Base-by-base conservation (phyloP, 139 green algal species). In the Chlamydomonas sphaeroides region DNA sequence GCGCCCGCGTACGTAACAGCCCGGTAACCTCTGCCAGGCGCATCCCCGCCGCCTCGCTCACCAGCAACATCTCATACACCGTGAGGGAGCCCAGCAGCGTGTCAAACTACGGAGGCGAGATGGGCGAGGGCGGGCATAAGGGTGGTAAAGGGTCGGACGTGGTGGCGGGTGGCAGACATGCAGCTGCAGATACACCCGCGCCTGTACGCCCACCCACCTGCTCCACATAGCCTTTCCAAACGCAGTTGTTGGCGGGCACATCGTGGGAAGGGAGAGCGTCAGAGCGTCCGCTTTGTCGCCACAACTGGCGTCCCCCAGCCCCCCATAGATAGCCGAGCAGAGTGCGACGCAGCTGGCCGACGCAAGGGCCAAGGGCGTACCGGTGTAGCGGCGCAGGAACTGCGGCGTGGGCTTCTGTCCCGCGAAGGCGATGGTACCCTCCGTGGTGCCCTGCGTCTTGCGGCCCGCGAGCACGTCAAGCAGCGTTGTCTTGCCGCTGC, bases 341-440 rank as follows among this genome's bases (percentile, higher is more conserved):
- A n/a, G n/a, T n/a, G n/a, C n/a, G n/a, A n/a, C n/a, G n/a, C n/a
- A n/a, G n/a, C n/a, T n/a, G n/a, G n/a, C n/a, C n/a, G n/a, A n/a
- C n/a, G n/a, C n/a, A n/a, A n/a, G n/a, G n/a, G n/a, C n/a, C n/a
- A n/a, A n/a, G 28, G 33, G 18, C 65, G 3, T 30, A 69, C 68
- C 94, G 3, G 94, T 97, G 83, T 94, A 94, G 45, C 92, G 88
- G 26, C 93, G 87, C 79, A 97, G 86, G 84, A 96, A 95, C 33
- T 78, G 70, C 14, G 57, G 69, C 2, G 92, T 92, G 61, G 94
- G 90, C 67, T 84, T 83, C 74, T 95, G 83, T 35, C 92, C 92
- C 23, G 88, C 92, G 88, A 96, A 97, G 30, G 87, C 42, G 17
- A 97, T 72, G 28, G 85, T 72, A 45, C 94, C 94, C 39, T 88